phyloP scores from a whole-genome alignment of 139 green algal genomes.

The Auxenochlorella pyrenoidosa region DNA sequence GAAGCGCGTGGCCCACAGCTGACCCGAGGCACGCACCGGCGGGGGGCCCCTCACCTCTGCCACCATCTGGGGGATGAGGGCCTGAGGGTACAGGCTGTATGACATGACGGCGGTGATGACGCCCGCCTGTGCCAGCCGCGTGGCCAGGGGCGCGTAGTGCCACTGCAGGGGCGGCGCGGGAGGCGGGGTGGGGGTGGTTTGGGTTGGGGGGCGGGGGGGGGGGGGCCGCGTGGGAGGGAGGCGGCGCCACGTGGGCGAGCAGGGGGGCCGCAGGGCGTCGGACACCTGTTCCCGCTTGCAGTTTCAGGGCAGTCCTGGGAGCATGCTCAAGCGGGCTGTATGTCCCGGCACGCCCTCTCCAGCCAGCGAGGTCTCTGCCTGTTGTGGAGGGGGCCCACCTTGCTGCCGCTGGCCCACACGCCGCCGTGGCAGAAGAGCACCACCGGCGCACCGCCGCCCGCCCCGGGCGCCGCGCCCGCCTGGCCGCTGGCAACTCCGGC shows the following conservation, averaged over 20 bases:
- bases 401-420: conserved; percentile 73
- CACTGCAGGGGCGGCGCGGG: conserved; percentile 38
- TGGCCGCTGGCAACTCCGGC: background rate
- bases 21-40: background rate
- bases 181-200: background rate
- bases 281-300: no score
- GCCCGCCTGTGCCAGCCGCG: conserved; percentile 67
- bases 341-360: no score
- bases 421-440: conserved; percentile 86
- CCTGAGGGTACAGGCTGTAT: conserved; percentile 78
- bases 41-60: conserved; percentile 2
- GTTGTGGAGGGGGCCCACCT: background rate
- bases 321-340: no score
- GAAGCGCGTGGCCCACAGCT: no score
- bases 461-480: background rate
- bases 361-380: no score
- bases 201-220: no score
- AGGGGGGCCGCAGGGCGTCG: no score
- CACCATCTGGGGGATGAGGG: conserved; percentile 63
- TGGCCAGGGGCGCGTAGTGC: conserved; percentile 79
- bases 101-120: conserved; percentile 60
- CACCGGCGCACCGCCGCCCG: conserved; percentile 51
- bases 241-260: no score
- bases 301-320: no score
- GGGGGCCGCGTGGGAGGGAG: no score